phyloP scores from a whole-genome alignment of 495 filamentous ascomycete genomes.

The Annulohypoxylon nitens region DNA sequence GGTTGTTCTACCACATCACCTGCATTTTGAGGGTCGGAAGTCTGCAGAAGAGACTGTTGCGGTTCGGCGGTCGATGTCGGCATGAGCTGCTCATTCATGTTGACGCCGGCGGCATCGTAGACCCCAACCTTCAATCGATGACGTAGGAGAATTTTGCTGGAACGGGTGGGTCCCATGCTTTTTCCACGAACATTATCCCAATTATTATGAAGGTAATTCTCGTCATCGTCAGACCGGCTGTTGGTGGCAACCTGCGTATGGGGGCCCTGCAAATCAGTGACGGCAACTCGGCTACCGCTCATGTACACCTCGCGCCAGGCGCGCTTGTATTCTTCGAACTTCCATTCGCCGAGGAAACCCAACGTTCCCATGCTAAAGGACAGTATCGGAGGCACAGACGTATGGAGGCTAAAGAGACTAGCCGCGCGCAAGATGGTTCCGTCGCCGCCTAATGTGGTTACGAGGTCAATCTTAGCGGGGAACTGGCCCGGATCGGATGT shows the following conservation, averaged over 20 bases:
- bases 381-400: slow-evolving; percentile 88
- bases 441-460: slow-evolving; percentile 91
- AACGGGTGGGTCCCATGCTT: slow-evolving; percentile 79
- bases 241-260: slow-evolving; percentile 58
- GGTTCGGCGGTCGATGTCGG: slow-evolving; percentile 60
- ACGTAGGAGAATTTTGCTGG: slow-evolving; percentile 83
- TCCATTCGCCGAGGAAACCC: slow-evolving; percentile 97
- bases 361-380: slow-evolving; percentile 97
- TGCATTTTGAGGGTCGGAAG: not conserved
- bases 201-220: slow-evolving; percentile 27
- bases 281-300: slow-evolving; percentile 77
- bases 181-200: slow-evolving; percentile 85
- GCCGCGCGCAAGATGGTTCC: slow-evolving; percentile 94
- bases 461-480: slow-evolving; percentile 81
- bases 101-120: slow-evolving; percentile 72
- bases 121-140: slow-evolving; percentile 87
- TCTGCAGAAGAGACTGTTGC: slow-evolving; percentile 52
- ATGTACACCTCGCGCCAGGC: slow-evolving; percentile 95
- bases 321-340: slow-evolving; percentile 88
- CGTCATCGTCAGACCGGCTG: slow-evolving; percentile 40
- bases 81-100: slow-evolving; percentile 63
- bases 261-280: slow-evolving; percentile 58
- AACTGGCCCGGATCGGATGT: slow-evolving; percentile 63
- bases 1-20: slow-evolving; percentile 33
- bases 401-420: slow-evolving; percentile 86